These are phyloP conservation scores for Fraxinus americana DNA, from an alignment of 257 asterid species.

Conservation along the genomic window DNA sequence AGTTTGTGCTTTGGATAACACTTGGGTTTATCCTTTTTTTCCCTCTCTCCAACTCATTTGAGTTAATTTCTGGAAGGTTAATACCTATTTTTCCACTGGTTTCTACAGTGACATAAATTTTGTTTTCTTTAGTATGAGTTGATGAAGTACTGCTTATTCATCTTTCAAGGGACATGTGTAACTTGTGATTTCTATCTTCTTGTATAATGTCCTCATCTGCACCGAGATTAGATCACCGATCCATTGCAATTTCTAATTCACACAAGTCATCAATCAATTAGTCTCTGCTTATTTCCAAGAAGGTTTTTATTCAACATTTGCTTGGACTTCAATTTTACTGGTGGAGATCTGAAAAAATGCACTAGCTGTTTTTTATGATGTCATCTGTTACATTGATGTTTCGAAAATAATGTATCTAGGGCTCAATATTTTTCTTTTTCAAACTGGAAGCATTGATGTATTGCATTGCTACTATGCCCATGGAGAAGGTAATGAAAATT, in stretches of 20 bases:
- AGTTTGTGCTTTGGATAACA: no score
- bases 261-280: neutral
- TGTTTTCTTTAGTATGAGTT: no score
- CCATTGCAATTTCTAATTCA: neutral
- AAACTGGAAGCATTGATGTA: constrained; percentile 89
- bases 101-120: no score
- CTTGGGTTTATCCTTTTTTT: no score
- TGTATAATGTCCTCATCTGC: neutral
- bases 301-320: neutral
- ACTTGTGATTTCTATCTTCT: no score
- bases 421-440: constrained; percentile 26
- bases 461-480: constrained; percentile 95
- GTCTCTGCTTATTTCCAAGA: neutral
- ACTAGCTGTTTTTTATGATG: constrained; percentile 23
- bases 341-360: constrained; percentile 2
- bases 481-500: constrained; percentile 81
- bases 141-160: no score
- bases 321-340: constrained; percentile 17
- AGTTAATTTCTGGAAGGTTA: no score
- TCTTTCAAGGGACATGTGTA: no score
- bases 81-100: no score
- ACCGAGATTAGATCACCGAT: neutral
- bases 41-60: no score
- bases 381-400: neutral
- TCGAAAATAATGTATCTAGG: constrained; percentile 26